Base-by-base conservation (phyloP, 495 filamentous ascomycete genomes). In the Staphylotrichum tortipilum region DNA sequence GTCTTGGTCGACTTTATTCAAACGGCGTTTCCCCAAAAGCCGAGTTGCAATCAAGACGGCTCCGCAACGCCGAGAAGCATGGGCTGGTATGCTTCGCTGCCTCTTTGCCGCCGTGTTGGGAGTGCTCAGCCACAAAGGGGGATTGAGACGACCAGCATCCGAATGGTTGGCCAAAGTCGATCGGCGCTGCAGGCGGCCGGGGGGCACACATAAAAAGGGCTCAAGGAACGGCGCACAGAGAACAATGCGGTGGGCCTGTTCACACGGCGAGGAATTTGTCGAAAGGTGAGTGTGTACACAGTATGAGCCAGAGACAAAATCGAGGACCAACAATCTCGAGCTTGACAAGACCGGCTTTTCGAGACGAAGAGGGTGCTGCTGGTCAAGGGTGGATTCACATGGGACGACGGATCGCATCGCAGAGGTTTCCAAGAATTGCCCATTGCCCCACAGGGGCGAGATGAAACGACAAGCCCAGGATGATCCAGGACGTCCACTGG, bases 71-170 rank as follows among this genome's bases (percentile, higher is more conserved):
- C 10, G 15, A 43, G 24, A 29, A 3, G 38, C 9, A 12, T 49
- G n/a, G n/a, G n/a, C n/a, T n/a, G n/a, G n/a, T n/a, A n/a, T n/a
- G n/a, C n/a, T n/a, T n/a, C n/a, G n/a, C n/a, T n/a, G 35, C 47
- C 26, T 33, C n/a, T 37, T 54, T 54, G 52, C 46, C 46, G 52
- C 52, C 23, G 40, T 44, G 34, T 45, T 54, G 34, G 7, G 24
- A 40, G 36, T 36, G 47, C 52, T 54, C 52, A 54, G 52, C 52
- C 52, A 54, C 52, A 54, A 39, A 44, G 28, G 34, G 46, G 52
- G 45, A 40, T 41, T 10, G 50, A 15, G 39, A 49, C 28, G 40
- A 33, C 52, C 17, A 21, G 31, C 19, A 49, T 33, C 34, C 21
- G 38, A 50, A 39, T 50, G 52, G 52, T 50, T 54, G 52, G 52